Base-by-base conservation (phyloP, 1,284 basidiomycete species). In the Cutaneotrichosporon daszewskae region DNA sequence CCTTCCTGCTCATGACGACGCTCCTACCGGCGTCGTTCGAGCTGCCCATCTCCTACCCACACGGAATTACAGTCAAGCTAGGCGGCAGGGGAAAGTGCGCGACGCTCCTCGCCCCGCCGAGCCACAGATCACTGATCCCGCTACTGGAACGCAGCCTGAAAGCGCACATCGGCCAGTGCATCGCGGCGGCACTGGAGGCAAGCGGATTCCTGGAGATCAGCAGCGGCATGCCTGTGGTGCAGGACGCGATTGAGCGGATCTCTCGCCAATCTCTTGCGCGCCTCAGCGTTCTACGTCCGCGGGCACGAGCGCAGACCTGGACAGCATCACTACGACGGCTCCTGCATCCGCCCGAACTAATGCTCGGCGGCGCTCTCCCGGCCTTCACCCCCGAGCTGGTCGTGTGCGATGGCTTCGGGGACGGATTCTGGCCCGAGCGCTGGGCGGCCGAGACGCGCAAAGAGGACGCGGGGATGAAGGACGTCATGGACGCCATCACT, bases 381-480 rank as follows among this genome's bases (percentile, higher is more conserved):
- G n/a, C n/a, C n/a, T n/a, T n/a, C n/a, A 17, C 27, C 0, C 37
- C 32, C 9, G 57, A 56, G 33, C 27, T 69, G 19, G 47, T 71
- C 2, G 47, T 64, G 6, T 52, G 61, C 19, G 69, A 72, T 40
- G 69, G 68, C 3, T 57, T 72, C 24, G 56, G 48, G 5, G 64
- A 68, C 39, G 56, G 56, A 1, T 67, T 57, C 45, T 71, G 66
- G 58, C 58, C 62, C 0, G 53, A 65, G 17, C 37, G 64, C 28
- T 66, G 62, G 60, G 44, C 49, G 1, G 58, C 60, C 5, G 68
- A 70, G 46, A 50, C 59, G 18, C 29, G 41, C 7, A 32, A 32
- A 18, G 59, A 62, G 5, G 59, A 62, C 34, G 48, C 62, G 7
- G 54, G 55, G 1, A 55, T 69, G 55, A 48, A 47, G 32, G 61